Percentiles rank a stretch among this genome's conserved stretches.
Conservation (phyloP, 2,329 filamentous ascomycete species). For the Rhexocercosporidium sp. region DNA sequence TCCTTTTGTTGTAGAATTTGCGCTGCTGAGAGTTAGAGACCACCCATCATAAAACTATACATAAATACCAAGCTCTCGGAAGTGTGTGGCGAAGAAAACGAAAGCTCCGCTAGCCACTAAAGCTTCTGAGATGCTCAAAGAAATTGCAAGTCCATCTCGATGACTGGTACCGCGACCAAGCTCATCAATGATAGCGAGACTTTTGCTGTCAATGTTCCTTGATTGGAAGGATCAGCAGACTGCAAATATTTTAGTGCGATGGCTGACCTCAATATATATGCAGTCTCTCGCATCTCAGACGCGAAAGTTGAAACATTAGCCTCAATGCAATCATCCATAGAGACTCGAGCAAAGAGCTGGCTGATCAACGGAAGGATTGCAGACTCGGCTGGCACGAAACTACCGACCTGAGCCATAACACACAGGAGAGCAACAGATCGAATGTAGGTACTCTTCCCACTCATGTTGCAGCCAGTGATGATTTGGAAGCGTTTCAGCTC, state of each 20-base stretch:
- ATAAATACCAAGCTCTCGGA: constrained; percentile 69
- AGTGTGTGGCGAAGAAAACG: constrained; percentile 95
- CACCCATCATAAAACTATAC: background rate
- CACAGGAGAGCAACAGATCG: constrained; percentile 81
- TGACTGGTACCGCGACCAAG: constrained; percentile 90
- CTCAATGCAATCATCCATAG: constrained; percentile 86
- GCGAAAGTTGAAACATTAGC: constrained; percentile 93
- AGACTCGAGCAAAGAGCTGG: constrained; percentile 86
- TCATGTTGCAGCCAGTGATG: constrained; percentile 98
- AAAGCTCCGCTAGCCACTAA: constrained; percentile 78
- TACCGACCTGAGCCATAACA: constrained; percentile 93
- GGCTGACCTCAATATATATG: constrained; percentile 76
- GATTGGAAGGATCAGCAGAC: constrained; percentile 34
- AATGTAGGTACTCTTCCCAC: constrained; percentile 95
- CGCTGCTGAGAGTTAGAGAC: constrained; percentile 49
- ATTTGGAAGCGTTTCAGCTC: constrained; percentile 86
- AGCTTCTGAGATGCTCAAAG: constrained; percentile 87
- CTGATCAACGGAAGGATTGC: constrained; percentile 81
- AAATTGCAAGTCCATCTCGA: constrained; percentile 85
- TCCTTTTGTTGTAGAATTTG: constrained; percentile 74
- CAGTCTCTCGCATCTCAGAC: constrained; percentile 93
- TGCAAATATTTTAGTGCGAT: background rate
- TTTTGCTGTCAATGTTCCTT: constrained; percentile 78
- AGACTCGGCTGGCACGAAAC: constrained; percentile 85
- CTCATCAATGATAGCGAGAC: constrained; percentile 87